phyloP scores from a whole-genome alignment of 345 rosid genomes.

The Draba incana region DNA sequence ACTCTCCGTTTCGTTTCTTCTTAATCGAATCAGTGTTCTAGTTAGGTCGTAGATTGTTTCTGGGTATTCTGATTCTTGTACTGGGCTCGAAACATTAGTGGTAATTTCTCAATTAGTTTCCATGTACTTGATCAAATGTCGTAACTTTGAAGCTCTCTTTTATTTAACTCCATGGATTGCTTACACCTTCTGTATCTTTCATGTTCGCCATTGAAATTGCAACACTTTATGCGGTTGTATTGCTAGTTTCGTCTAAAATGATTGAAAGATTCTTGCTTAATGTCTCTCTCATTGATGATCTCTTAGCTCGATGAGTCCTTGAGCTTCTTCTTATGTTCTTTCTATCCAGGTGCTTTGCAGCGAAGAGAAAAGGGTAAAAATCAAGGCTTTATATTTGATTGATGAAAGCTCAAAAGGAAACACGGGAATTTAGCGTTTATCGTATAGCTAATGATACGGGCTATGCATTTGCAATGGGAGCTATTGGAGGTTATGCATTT shows the following conservation, averaged over 20 bases:
- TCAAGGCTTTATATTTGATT: constrained; percentile 1
- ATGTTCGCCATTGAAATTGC: neutral
- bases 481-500: constrained; percentile 69
- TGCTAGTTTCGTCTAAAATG: neutral
- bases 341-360: constrained; percentile 13
- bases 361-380: neutral
- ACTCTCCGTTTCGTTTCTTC: constrained; percentile 1
- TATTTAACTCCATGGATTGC: neutral
- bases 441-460: constrained; percentile 59
- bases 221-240: neutral
- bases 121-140: neutral
- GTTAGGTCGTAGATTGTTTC: neutral
- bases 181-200: neutral
- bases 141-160: neutral
- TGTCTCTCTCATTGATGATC: constrained; percentile 11
- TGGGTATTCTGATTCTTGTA: constrained; percentile 22
- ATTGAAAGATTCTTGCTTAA: neutral
- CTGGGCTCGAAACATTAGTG: neutral
- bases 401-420: constrained; percentile 66
- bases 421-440: constrained; percentile 58
- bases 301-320: neutral
- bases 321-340: neutral
- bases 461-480: constrained; percentile 66
- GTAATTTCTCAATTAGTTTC: neutral
- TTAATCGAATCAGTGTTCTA: constrained; percentile 15